A percentile compares a stretch with the other conserved stretches of the same genome.
Evolutionary conservation across 2,329 filamentous ascomycete species (phyloP).

Genomic region (Diaporthe helianthi): DNA sequence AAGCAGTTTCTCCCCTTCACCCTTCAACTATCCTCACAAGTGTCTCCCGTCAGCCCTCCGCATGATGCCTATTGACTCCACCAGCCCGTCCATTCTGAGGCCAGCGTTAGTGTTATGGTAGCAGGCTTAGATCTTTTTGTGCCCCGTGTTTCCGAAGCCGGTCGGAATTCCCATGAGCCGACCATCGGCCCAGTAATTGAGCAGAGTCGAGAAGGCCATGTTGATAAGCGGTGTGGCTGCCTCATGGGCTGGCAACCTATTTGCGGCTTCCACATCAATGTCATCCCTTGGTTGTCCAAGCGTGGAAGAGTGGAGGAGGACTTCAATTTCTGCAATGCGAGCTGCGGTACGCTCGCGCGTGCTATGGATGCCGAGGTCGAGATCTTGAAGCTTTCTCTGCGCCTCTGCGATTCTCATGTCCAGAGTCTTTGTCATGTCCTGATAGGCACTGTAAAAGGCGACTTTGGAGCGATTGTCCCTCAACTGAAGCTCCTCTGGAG

Average conservation of each 20-base stretch:
- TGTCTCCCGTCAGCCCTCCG: background rate
- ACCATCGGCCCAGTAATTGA: constrained; percentile 36
- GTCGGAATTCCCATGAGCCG: constrained; percentile 14
- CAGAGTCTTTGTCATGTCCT: constrained; percentile 45
- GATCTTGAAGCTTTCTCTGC: constrained; percentile 47
- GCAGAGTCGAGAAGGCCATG: constrained; percentile 48
- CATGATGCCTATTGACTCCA: background rate
- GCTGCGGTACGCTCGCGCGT: constrained; percentile 32
- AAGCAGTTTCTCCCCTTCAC: background rate
- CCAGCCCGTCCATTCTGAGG: too few relatives aligned
- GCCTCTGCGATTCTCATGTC: constrained; percentile 43
- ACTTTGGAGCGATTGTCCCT: constrained; percentile 43
- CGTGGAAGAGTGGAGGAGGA: constrained; percentile 2
- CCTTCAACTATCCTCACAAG: background rate
- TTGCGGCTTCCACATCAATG: constrained; percentile 47
- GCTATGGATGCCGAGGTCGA: constrained; percentile 42
- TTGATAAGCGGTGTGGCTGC: constrained; percentile 52
- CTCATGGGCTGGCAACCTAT: constrained; percentile 46
- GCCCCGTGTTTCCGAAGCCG: background rate
- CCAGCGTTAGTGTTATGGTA: background rate
- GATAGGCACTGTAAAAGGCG: constrained; percentile 50
- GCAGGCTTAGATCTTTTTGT: constrained; percentile 5
- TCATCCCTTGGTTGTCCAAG: constrained; percentile 38
- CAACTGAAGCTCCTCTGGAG: constrained; percentile 37
- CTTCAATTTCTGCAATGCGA: constrained; percentile 26